Base-by-base conservation (phyloP, 495 filamentous ascomycete species). In the Talaromyces wortmannii region DNA sequence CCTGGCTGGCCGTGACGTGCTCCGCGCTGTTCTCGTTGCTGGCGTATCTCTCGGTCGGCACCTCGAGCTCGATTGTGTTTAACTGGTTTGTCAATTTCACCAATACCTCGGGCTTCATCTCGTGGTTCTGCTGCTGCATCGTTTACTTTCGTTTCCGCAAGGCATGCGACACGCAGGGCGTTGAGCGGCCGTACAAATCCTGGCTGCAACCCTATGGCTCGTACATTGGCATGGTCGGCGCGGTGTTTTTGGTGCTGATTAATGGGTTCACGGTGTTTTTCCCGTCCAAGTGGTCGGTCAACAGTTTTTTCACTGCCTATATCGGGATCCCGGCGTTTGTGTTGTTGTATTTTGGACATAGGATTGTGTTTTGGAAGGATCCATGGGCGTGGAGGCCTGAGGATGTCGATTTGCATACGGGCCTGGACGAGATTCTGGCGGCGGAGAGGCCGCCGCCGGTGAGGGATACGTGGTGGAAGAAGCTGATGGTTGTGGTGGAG, bases 211-310 rank as follows among this genome's bases (percentile, higher is more conserved):
- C 83, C 2, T 87, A 71, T 63, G 70, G 76, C 33, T 74, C 80
- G 4, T 82, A 71, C 65, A 79, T 80, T 56, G 86, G 83, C 4
- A 71, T 88, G 31, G 78, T 82, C 55, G 69, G 65, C 45, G 80
- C 82, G 58, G 57, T 59, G 32, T 86, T 87, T 72, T 82, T 78
- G 68, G 55, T 78, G 17, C 63, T 89, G 47, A 83, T 89, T 58
- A 79, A 81, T 48, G 44, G 89, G 13, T 87, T 85, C 7, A 83
- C 87, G 62, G 86, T 85, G 5, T 90, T 90, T 63, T 85, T 80
- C 11, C 69, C 77, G 5, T 53, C 52, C 11, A 53, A 83, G 60
- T 90, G 86, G 67, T 81, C 88, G 40, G 74, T 77, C 10, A 68
- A 70, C 61, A 67, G 72, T 17, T 87, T 87, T 57, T 85, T 87